These are phyloP conservation scores for Diaporthe capsici DNA, from an alignment of 2,329 filamentous ascomycete species.

Conservation along the genomic window DNA sequence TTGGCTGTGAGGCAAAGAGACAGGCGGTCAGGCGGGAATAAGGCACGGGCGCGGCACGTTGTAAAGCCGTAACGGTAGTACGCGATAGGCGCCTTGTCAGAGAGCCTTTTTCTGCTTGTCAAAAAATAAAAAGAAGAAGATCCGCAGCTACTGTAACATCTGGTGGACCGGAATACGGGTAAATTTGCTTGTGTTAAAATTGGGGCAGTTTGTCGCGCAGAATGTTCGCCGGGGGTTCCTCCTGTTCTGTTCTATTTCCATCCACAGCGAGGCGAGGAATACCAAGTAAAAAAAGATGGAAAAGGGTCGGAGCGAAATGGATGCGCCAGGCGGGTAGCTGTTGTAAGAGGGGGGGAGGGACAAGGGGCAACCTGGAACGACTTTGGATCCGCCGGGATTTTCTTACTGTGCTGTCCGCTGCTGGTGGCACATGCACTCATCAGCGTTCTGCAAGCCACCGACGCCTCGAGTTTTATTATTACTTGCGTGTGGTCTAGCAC, in stretches of 20 bases:
- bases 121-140: background rate
- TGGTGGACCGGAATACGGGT: constrained; percentile 19
- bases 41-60: background rate
- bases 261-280: background rate
- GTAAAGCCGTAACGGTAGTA: background rate
- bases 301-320: constrained; percentile 3
- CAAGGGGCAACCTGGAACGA: background rate
- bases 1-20: background rate
- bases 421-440: background rate
- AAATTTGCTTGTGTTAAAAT: background rate
- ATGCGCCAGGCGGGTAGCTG: background rate
- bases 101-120: background rate
- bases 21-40: constrained; percentile 17
- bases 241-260: constrained; percentile 30
- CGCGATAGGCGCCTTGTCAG: background rate
- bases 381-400: background rate
- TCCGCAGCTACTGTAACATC: background rate
- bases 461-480: constrained; percentile 10
- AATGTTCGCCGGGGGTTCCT: background rate
- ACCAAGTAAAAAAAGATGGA: background rate
- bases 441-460: background rate
- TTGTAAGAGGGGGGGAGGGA: background rate
- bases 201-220: background rate
- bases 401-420: background rate
- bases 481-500: background rate